Evolutionary conservation across 495 filamentous ascomycete genomes (phyloP).

Genomic region (Talaromyces ruber): DNA sequence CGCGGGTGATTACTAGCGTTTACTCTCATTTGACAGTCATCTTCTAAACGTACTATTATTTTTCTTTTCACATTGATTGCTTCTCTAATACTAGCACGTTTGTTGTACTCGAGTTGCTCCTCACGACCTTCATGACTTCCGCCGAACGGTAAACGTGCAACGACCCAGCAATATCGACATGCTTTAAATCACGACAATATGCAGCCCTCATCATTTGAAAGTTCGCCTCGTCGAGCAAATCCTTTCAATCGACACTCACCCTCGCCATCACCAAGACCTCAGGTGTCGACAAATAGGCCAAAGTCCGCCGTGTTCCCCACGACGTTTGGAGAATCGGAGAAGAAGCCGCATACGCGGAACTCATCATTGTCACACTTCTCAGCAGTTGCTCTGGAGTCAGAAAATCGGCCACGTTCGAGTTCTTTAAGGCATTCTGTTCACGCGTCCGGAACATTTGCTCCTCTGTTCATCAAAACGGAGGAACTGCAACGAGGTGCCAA

Average conservation of each 20-base stretch:
- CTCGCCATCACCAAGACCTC: constrained; percentile 47
- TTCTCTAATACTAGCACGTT: not conserved
- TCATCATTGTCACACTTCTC: constrained; percentile 46
- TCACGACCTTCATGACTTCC: not conserved
- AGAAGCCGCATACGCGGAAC: constrained; percentile 46
- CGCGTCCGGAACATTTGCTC: constrained; percentile 77
- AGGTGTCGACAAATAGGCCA: constrained; percentile 43
- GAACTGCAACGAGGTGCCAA: constrained; percentile 59
- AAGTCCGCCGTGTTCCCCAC: constrained; percentile 65
- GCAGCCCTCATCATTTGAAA: constrained; percentile 38
- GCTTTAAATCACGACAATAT: constrained; percentile 14
- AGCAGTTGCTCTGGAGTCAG: constrained; percentile 15
- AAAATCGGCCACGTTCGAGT: constrained; percentile 43
- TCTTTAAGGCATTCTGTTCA: constrained; percentile 46
- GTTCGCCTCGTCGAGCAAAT: constrained; percentile 59
- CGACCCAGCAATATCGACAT: not conserved
- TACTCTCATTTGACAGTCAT: not conserved
- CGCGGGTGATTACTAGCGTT: not conserved
- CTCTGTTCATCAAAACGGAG: constrained; percentile 86
- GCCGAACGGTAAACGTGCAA: not conserved
- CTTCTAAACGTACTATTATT: not conserved
- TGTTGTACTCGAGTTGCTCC: not conserved
- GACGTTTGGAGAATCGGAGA: constrained; percentile 29
- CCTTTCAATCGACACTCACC: constrained; percentile 62
- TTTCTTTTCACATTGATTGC: not conserved